These are phyloP conservation scores for Croton laevigatus DNA, from an alignment of 441 rosid species.

Conservation along the genomic window DNA sequence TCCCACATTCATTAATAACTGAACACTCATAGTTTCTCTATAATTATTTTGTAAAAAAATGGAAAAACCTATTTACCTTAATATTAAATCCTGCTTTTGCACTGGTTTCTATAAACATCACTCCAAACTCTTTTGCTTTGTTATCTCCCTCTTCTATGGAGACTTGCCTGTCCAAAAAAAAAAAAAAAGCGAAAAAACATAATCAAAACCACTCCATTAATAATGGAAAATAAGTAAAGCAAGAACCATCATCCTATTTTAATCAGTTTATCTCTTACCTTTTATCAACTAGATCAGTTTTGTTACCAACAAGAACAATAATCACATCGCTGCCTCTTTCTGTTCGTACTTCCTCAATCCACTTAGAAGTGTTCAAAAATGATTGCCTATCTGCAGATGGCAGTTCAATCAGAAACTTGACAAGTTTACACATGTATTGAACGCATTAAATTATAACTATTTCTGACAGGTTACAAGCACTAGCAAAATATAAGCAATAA, in stretches of 20 bases:
- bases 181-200: conserved; percentile 4
- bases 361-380: conserved; percentile 72
- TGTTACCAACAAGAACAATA: conserved; percentile 87
- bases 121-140: conserved; percentile 56
- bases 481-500: neutral
- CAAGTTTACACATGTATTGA: neutral
- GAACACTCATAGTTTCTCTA: too few species aligned
- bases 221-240: neutral
- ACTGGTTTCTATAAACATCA: conserved; percentile 72
- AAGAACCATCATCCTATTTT: neutral
- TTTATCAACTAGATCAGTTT: conserved; percentile 89
- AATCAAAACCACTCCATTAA: neutral
- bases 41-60: too few species aligned
- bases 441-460: neutral
- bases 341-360: conserved; percentile 89
- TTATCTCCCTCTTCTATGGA: conserved; percentile 74
- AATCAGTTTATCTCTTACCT: conserved; percentile 38
- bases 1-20: conserved; percentile 5
- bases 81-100: conserved; percentile 75
- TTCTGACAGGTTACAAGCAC: neutral
- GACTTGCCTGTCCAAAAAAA: conserved; percentile 47
- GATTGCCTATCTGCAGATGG: conserved; percentile 65
- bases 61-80: conserved; percentile 38
- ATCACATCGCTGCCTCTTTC: conserved; percentile 93
- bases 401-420: conserved; percentile 23